Conservation (phyloP, 805 yeast species). For the Metschnikowia lochheadii region DNA sequence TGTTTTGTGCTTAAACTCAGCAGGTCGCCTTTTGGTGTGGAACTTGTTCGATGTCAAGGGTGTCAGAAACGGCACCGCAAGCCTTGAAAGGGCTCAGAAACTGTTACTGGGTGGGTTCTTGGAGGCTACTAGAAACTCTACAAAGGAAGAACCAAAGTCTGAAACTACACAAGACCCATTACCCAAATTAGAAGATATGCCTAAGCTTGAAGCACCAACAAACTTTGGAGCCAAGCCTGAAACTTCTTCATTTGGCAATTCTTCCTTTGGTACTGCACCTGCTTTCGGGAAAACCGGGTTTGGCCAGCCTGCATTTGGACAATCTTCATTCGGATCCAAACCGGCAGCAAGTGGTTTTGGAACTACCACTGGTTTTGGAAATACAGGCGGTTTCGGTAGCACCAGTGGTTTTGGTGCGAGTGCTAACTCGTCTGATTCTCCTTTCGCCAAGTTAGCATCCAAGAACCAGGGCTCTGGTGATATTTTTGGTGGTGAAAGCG, state of each 20-base stretch:
- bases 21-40: slow-evolving; percentile 63
- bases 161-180: no score
- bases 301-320: slow-evolving; percentile 14
- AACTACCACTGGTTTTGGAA: neutral
- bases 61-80: slow-evolving; percentile 30
- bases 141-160: no score
- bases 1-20: slow-evolving; percentile 56
- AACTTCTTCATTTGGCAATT: neutral
- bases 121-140: neutral
- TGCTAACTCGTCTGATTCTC: neutral
- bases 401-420: neutral
- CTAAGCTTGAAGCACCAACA: neutral
- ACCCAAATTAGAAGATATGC: no score
- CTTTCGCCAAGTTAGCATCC: slow-evolving; percentile 1
- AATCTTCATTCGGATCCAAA: slow-evolving; percentile 7
- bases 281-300: slow-evolving; percentile 15
- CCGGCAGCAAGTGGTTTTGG: slow-evolving; percentile 4
- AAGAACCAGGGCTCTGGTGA: neutral
- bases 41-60: slow-evolving; percentile 56
- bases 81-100: slow-evolving; percentile 7
- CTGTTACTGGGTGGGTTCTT: neutral
- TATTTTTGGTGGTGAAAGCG: neutral
- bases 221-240: neutral
- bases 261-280: neutral
- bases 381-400: neutral